Evolutionary conservation across 169 alveolate species (phyloP).

Genomic region (Plasmodium cynomolgi): DNA sequence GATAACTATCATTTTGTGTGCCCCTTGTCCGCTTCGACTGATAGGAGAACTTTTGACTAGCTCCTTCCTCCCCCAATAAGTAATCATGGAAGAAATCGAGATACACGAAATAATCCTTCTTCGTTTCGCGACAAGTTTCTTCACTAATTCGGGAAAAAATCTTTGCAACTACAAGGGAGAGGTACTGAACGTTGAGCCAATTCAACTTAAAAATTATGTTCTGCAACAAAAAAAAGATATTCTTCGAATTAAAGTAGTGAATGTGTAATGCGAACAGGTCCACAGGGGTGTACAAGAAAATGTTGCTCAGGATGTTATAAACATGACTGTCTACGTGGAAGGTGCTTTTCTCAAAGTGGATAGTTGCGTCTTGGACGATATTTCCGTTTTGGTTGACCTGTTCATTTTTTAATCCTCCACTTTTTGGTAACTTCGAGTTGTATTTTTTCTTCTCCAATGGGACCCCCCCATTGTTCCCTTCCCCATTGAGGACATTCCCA

Average conservation of each 20-base stretch:
- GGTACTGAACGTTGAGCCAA: constrained; percentile 13
- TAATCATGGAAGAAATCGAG: constrained; percentile 47
- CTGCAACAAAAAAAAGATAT: constrained; percentile 26
- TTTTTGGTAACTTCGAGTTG: not conserved
- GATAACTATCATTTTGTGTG: not conserved
- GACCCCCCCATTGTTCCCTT: not conserved
- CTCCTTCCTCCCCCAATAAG: constrained; percentile 44
- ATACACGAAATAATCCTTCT: constrained; percentile 7
- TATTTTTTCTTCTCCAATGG: not conserved
- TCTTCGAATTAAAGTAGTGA: constrained; percentile 30
- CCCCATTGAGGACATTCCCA: not conserved
- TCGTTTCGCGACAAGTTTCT: constrained; percentile 40
- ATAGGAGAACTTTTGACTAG: not conserved
- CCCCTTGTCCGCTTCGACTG: not conserved
- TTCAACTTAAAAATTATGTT: constrained; percentile 38
- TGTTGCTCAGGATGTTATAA: constrained; percentile 29
- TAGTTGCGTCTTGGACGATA: not conserved
- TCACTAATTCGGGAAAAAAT: not conserved
- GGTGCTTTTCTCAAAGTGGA: not conserved
- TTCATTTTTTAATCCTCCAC: not conserved
- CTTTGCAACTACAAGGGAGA: constrained; percentile 34
- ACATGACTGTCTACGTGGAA: constrained; percentile 41
- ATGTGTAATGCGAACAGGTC: constrained; percentile 46
- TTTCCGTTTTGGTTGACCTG: not conserved
- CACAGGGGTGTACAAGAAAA: constrained; percentile 46